phyloP scores from a whole-genome alignment of 441 rosid species.

The Erysimum pusillum region DNA sequence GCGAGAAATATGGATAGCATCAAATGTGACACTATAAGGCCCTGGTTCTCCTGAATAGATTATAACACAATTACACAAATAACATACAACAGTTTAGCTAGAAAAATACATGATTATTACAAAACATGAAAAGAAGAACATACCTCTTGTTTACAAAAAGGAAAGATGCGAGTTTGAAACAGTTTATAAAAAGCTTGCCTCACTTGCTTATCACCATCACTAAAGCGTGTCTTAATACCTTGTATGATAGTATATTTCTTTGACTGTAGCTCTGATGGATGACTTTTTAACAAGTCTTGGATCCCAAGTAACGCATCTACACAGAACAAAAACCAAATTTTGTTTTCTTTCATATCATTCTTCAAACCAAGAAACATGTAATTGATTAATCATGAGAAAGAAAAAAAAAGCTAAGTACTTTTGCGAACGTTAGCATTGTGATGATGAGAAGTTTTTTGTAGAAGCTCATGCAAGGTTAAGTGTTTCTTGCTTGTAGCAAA shows the following conservation, averaged over 20 bases:
- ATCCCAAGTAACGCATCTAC: slow-evolving; percentile 85
- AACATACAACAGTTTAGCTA: slow-evolving; percentile 15
- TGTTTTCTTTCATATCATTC: neutral
- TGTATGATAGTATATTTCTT: slow-evolving; percentile 68
- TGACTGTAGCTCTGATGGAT: slow-evolving; percentile 73
- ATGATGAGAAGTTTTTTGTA: slow-evolving; percentile 83
- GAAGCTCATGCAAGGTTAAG: slow-evolving; percentile 88
- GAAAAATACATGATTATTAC: neutral
- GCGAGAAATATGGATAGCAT: slow-evolving; percentile 86
- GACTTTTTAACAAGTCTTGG: slow-evolving; percentile 65
- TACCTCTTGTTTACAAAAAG: slow-evolving; percentile 78
- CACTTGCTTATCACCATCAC: slow-evolving; percentile 73
- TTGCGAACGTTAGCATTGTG: slow-evolving; percentile 83
- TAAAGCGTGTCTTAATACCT: slow-evolving; percentile 71
- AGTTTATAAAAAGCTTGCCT: slow-evolving; percentile 71
- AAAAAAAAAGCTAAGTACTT: slow-evolving; percentile 48
- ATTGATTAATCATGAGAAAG: neutral
- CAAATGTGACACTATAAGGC: slow-evolving; percentile 70
- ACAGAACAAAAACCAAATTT: slow-evolving; percentile 17
- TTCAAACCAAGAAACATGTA: neutral
- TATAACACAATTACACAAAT: no score
- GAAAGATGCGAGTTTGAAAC: slow-evolving; percentile 70
- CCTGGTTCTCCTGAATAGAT: slow-evolving; percentile 75
- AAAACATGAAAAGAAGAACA: neutral
- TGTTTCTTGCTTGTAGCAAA: slow-evolving; percentile 93